Conservation (phyloP, 768 basidiomycete species). For the Suillus brevipes region DNA sequence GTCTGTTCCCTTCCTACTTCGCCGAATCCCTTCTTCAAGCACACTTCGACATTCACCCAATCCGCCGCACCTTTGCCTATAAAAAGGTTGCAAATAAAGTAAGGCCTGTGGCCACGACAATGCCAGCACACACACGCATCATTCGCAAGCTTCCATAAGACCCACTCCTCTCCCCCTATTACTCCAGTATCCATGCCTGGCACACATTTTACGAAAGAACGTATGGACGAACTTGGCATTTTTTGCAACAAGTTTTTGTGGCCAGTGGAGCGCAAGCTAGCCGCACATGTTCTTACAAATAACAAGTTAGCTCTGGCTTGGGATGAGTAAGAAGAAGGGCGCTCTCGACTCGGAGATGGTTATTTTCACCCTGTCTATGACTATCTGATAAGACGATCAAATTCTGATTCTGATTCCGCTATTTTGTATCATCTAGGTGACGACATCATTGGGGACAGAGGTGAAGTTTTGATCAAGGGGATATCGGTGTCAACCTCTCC, state of each 20-base stretch:
- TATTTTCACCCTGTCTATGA: no score
- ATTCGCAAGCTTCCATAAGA: slow-evolving; percentile 32
- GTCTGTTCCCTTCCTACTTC: not conserved
- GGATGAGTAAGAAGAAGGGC: no score
- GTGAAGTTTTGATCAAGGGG: slow-evolving; percentile 69
- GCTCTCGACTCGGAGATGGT: no score
- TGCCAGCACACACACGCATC: slow-evolving; percentile 36
- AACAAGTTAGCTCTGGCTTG: no score
- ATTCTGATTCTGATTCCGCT: not conserved
- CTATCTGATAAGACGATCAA: not conserved
- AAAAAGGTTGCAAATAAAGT: slow-evolving; percentile 34
- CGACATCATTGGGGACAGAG: slow-evolving; percentile 62
- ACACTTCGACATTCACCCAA: not conserved
- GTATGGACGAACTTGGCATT: no score
- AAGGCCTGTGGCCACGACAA: slow-evolving; percentile 30
- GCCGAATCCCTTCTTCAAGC: not conserved
- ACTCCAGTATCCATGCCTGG: not conserved
- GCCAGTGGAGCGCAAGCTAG: no score
- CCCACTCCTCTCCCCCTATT: slow-evolving; percentile 24
- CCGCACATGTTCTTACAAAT: no score
- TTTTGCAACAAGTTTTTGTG: no score
- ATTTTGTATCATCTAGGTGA: slow-evolving; percentile 46
- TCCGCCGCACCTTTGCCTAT: slow-evolving; percentile 18
- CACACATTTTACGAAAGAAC: not conserved
- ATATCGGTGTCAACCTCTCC: slow-evolving; percentile 66